These are phyloP conservation scores for Xylaria polymorpha DNA, from an alignment of 2,329 filamentous ascomycete genomes.

Conservation along the genomic window DNA sequence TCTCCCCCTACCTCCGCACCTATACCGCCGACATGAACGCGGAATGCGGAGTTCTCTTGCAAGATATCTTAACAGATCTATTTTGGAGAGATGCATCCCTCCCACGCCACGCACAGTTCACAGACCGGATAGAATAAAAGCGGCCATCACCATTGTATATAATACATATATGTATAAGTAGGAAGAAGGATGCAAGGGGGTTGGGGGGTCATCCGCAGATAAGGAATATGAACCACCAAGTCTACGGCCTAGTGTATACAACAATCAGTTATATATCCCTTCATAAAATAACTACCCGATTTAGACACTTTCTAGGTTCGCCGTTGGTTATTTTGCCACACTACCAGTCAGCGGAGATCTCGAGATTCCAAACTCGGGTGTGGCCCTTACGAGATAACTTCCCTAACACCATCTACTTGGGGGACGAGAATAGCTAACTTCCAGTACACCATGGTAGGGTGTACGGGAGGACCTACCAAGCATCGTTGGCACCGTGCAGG, in stretches of 20 bases:
- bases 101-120: background rate
- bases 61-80: background rate
- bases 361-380: background rate
- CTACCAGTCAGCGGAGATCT: background rate
- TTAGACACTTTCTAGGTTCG: background rate
- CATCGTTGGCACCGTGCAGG: background rate
- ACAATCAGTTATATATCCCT: background rate
- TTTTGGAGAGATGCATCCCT: background rate
- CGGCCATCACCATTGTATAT: background rate
- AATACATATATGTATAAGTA: background rate
- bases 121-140: background rate
- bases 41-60: background rate
- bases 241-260: background rate
- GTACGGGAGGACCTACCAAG: background rate
- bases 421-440: background rate
- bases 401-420: background rate
- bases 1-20: background rate
- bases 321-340: background rate
- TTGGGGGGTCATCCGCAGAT: background rate
- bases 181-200: background rate
- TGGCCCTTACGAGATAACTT: background rate
- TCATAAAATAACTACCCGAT: background rate
- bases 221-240: background rate
- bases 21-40: background rate
- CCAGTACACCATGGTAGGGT: background rate